Conservation (phyloP, 352 stramenopile species). For the Phytophthora ramorum region DNA sequence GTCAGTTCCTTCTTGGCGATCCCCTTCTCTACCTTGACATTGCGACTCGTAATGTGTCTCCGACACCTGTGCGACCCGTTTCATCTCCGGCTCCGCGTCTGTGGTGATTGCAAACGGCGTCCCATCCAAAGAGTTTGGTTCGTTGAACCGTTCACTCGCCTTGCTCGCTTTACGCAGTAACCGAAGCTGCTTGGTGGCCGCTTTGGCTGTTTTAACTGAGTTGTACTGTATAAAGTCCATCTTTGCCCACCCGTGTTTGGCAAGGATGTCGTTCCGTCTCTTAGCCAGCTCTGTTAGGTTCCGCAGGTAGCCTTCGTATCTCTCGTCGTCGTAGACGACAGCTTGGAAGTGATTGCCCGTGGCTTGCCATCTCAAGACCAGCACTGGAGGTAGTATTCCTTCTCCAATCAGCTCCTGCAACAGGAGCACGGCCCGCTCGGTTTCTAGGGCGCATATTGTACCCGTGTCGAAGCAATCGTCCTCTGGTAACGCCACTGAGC, state of each 20-base stretch:
- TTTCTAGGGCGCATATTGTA: neutral
- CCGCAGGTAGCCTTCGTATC: neutral
- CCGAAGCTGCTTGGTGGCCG: neutral
- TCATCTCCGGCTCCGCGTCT: too few species aligned
- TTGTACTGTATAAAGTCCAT: neutral
- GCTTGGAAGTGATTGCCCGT: conserved; percentile 10
- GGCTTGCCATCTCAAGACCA: neutral
- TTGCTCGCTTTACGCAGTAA: too few species aligned
- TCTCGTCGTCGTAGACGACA: neutral
- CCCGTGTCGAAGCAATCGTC: neutral
- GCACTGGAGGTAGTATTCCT: neutral
- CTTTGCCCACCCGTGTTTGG: neutral
- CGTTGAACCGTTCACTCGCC: too few species aligned
- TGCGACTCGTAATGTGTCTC: too few species aligned
- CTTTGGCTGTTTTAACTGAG: neutral
- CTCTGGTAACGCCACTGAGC: neutral
- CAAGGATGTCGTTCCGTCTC: neutral
- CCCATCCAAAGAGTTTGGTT: too few species aligned
- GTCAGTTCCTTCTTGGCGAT: too few species aligned
- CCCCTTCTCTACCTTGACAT: too few species aligned
- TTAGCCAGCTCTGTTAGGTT: neutral
- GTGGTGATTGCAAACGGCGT: too few species aligned
- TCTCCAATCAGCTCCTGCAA: neutral
- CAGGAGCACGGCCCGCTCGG: neutral
- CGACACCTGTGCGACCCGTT: too few species aligned